Base-by-base conservation (phyloP, 495 filamentous ascomycete genomes). In the Annulohypoxylon nitens region DNA sequence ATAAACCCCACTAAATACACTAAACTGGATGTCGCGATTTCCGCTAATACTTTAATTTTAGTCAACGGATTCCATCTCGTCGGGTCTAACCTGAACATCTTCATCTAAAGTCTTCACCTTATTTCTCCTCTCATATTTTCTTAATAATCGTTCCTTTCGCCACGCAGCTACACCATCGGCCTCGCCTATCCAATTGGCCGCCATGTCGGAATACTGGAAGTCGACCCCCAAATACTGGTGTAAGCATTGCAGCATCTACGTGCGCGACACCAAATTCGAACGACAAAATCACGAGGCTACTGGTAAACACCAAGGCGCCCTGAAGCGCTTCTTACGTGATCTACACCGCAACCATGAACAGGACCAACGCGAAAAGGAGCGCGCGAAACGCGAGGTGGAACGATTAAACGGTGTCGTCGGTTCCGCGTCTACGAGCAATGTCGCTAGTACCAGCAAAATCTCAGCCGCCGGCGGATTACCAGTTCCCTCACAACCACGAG, bases 171-270 rank as follows among this genome's bases (percentile, higher is more conserved):
- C 23, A 53, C 50, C 50, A 23, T 1, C 20, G 20, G 20, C 30
- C 30, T 54, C 12, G 0, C 43, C 4, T 14, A 30, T n/a, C 41
- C 12, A 10, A 26, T n/a, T 10, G 12, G 41, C 26, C 57, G 64
- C 45, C 48, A 99, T 99, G 96, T 90, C 96, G 0, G 97, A 98
- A 88, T 95, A 97, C 81, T 99, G 96, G 96, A 98, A 98, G 82
- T 98, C 96, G 23, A 96, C 94, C 85, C 93, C 94, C 10, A 94
- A 90, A 79, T 93, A 95, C 84, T 98, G 94, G 93, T 99, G 96
- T 89, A 98, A 98, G 81, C 92, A 97, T 85, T 99, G 96, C 89
- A 89, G 88, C 80, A 89, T 88, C 82, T 98, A 89, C 84, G 93
- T 98, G 69, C 90, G 91, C 76, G 96, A 99, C 84, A 98, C 95